Percentiles rank a stretch among this genome's conserved stretches.
Conservation (phyloP, 2,329 filamentous ascomycete species). For the Apiospora phragmitis region DNA sequence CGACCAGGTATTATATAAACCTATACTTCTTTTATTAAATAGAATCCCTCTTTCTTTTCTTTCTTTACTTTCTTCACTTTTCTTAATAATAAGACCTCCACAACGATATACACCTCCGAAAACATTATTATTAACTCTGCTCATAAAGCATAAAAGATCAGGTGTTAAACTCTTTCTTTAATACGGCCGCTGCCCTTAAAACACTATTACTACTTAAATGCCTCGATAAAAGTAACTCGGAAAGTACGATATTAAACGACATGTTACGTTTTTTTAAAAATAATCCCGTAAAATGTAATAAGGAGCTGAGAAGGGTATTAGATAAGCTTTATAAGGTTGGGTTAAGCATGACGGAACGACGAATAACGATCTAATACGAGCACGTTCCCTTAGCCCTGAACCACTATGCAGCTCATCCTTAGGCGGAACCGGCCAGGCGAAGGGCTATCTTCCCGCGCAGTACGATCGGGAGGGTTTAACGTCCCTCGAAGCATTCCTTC, state of each 20-base stretch:
- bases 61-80: not conserved
- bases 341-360: not conserved
- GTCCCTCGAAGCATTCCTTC: not conserved
- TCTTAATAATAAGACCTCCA: not conserved
- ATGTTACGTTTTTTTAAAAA: not conserved
- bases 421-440: not conserved
- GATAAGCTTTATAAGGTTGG: not conserved
- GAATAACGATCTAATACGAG: not conserved
- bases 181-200: too few species aligned
- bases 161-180: too few species aligned
- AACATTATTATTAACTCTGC: not conserved
- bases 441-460: not conserved
- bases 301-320: not conserved
- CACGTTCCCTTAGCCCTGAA: not conserved
- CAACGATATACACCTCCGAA: not conserved
- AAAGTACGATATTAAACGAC: not conserved
- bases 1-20: not conserved
- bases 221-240: not conserved
- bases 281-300: not conserved
- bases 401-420: not conserved
- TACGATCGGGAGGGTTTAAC: not conserved
- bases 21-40: not conserved
- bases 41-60: not conserved
- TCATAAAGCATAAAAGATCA: too few species aligned
- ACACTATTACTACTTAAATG: not conserved